Evolutionary conservation across 192 early-diverging fungal genomes (phyloP).

Genomic region (Coemansia javaensis): DNA sequence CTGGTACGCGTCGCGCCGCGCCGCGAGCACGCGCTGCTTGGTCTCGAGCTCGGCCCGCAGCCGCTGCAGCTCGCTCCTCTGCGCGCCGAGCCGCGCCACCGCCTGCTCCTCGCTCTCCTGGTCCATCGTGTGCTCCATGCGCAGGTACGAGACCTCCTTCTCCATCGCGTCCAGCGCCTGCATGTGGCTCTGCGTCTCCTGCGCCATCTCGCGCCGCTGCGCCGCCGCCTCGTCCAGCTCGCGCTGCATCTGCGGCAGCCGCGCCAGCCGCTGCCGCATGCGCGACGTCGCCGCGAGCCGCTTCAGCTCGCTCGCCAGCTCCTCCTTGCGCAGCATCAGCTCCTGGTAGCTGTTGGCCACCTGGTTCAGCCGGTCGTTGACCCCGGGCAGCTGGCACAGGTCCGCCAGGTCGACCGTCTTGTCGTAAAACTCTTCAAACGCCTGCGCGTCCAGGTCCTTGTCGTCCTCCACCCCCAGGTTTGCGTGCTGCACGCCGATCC

Average conservation of each 20-base stretch:
- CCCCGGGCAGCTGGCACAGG: constrained; percentile 44
- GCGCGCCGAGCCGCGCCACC: constrained; percentile 19
- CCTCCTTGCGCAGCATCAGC: constrained; percentile 32
- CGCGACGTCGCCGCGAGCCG: constrained; percentile 35
- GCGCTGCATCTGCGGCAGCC: constrained; percentile 34
- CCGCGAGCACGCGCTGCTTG: constrained; percentile 27
- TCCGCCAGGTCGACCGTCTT: constrained; percentile 48
- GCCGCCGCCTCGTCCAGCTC: constrained; percentile 23
- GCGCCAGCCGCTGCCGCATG: constrained; percentile 31
- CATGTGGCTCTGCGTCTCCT: constrained; percentile 19
- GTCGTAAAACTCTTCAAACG: constrained; percentile 50
- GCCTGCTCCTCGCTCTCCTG: constrained; percentile 47
- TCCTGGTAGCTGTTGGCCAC: constrained; percentile 50
- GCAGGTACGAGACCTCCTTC: constrained; percentile 40
- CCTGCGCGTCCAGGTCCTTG: constrained; percentile 41
- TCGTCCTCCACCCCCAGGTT: constrained; percentile 33
- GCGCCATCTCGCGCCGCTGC: constrained; percentile 26
- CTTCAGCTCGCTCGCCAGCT: constrained; percentile 38
- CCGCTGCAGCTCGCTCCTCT: constrained; percentile 17
- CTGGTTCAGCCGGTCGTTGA: constrained; percentile 49
- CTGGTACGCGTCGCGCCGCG: constrained; percentile 26
- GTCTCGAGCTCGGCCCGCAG: constrained; percentile 33
- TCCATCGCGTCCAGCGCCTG: constrained; percentile 31
- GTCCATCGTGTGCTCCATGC: constrained; percentile 43
- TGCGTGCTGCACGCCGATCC: constrained; percentile 46